Evolutionary conservation across 1,284 basidiomycete genomes (phyloP).

Genomic region (Ganoderma boninense): DNA sequence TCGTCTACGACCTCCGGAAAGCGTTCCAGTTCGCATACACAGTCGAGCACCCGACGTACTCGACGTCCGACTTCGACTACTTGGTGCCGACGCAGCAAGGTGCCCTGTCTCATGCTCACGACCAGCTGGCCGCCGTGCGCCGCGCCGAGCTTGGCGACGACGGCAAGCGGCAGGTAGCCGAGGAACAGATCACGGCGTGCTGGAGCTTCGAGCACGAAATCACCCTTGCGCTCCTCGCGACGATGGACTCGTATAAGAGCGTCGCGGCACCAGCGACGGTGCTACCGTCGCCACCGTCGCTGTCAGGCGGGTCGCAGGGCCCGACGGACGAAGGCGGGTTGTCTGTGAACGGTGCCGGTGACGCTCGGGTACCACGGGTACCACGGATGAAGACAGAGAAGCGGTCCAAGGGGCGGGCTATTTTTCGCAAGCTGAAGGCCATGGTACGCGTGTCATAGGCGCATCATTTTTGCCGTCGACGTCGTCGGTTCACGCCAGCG

Average conservation of each 20-base stretch:
- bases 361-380: neutral
- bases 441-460: neutral
- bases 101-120: neutral
- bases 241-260: conserved; percentile 19
- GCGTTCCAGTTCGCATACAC: conserved; percentile 22
- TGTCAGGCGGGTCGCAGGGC: neutral
- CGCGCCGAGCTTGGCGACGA: neutral
- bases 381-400: neutral
- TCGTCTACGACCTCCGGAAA: conserved; percentile 28
- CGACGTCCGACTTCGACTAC: neutral
- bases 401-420: conserved; percentile 1
- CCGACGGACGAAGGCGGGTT: neutral
- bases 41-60: conserved; percentile 3
- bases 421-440: conserved; percentile 15
- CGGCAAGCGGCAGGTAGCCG: neutral
- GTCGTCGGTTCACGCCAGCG: neutral
- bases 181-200: neutral
- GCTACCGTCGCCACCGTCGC: neutral
- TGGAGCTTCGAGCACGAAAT: conserved; percentile 34
- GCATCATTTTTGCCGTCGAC: neutral
- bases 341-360: neutral
- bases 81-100: neutral
- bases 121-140: neutral
- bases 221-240: conserved; percentile 32
- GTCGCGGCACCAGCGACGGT: neutral